These are phyloP conservation scores for Phytophthora constricta DNA, from an alignment of 352 stramenopile species.

Conservation along the genomic window DNA sequence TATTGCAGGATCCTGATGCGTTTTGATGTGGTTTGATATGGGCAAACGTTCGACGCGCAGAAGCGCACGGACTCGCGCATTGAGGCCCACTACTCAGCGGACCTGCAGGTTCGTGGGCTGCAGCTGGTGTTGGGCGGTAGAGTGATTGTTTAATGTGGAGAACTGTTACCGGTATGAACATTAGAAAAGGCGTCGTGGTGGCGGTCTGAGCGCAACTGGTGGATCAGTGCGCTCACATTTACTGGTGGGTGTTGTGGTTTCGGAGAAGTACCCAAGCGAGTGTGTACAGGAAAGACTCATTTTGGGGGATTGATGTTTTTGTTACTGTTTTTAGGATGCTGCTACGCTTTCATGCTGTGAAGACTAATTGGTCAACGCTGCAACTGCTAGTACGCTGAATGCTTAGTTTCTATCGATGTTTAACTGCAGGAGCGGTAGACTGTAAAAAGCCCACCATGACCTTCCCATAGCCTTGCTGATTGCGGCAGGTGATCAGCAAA, in stretches of 20 bases:
- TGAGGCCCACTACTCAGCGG: conserved; percentile 69
- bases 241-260: conserved; percentile 48
- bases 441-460: no score
- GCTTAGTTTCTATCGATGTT: no score
- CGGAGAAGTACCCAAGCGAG: background rate
- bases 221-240: conserved; percentile 88
- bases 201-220: conserved; percentile 84
- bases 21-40: background rate
- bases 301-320: background rate
- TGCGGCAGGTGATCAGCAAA: no score
- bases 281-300: background rate
- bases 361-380: no score
- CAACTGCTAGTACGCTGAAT: no score
- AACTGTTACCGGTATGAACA: conserved; percentile 3
- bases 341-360: conserved; percentile 79
- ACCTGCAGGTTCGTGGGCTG: conserved; percentile 60
- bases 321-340: conserved; percentile 61
- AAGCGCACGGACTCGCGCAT: conserved; percentile 57
- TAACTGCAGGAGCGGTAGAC: no score
- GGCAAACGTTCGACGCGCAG: conserved; percentile 79
- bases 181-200: conserved; percentile 80
- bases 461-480: no score
- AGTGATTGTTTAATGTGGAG: background rate
- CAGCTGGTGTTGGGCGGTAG: background rate
- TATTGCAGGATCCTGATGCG: background rate